Evolutionary conservation across 2,329 filamentous ascomycete genomes (phyloP).

Genomic region (Fusarium siculi): DNA sequence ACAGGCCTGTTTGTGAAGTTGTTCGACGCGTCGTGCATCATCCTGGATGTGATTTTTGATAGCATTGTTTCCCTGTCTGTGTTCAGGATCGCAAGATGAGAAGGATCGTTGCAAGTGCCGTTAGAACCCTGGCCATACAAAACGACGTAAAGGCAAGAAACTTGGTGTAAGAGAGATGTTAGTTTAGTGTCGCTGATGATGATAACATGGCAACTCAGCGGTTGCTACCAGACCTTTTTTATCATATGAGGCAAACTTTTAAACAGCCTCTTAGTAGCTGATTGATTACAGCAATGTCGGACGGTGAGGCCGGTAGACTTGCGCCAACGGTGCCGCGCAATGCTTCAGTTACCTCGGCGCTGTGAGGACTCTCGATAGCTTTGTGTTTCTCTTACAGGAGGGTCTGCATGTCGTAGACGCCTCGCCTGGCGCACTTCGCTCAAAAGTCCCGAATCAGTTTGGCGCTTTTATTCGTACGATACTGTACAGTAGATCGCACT

Average conservation of each 20-base stretch:
- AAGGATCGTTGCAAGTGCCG: constrained; percentile 42
- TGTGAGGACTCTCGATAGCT: constrained; percentile 30
- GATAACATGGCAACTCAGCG: constrained; percentile 23
- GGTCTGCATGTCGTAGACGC: constrained; percentile 36
- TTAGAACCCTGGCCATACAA: constrained; percentile 22
- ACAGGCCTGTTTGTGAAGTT: constrained; percentile 29
- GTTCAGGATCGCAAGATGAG: constrained; percentile 40
- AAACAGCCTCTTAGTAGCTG: neutral
- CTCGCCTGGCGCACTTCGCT: constrained; percentile 27
- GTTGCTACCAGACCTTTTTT: constrained; percentile 17
- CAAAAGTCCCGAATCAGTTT: constrained; percentile 22
- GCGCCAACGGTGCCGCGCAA: constrained; percentile 31
- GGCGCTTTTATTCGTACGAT: constrained; percentile 12
- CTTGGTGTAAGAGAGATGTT: constrained; percentile 5
- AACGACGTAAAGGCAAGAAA: neutral
- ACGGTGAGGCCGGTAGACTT: constrained; percentile 40
- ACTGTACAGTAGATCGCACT: constrained; percentile 22
- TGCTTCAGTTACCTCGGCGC: constrained; percentile 22
- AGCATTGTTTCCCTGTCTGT: constrained; percentile 35
- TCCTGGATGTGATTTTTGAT: constrained; percentile 40
- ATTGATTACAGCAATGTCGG: constrained; percentile 37
- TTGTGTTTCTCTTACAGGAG: constrained; percentile 27
- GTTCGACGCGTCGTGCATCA: constrained; percentile 40
- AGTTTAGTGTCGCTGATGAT: constrained; percentile 24
- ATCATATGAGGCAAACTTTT: constrained; percentile 19